Evolutionary conservation across 2,329 filamentous ascomycete species (phyloP).

Genomic region (Sporothrix brunneoviolacea): DNA sequence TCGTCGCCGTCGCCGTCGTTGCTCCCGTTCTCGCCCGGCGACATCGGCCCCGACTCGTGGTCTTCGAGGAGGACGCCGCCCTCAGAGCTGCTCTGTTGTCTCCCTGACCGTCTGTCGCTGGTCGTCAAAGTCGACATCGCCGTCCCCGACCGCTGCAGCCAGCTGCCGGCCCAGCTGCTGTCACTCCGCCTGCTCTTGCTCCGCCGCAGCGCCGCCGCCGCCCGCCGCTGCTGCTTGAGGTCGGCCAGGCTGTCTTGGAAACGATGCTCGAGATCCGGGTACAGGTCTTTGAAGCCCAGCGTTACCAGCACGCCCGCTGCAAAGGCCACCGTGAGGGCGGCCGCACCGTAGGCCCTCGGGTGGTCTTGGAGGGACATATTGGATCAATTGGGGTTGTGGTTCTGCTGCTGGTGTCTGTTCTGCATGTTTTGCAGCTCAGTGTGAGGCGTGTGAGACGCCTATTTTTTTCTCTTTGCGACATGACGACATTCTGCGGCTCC

Average conservation of each 20-base stretch:
- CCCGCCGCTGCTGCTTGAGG: neutral
- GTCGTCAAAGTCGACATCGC: conserved; percentile 15
- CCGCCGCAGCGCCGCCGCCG: conserved; percentile 2
- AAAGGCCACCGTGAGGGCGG: conserved; percentile 66
- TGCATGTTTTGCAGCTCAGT: neutral
- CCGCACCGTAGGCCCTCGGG: conserved; percentile 55
- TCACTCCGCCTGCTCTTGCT: conserved; percentile 7
- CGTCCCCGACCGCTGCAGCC: conserved; percentile 6
- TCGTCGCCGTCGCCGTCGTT: conserved; percentile 9
- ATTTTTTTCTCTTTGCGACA: neutral
- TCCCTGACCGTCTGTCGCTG: neutral
- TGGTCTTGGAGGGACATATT: conserved; percentile 56
- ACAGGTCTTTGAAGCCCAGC: conserved; percentile 71
- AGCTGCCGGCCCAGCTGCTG: neutral
- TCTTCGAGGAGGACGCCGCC: conserved; percentile 50
- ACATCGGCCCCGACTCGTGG: conserved; percentile 33
- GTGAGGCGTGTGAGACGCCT: too few species aligned
- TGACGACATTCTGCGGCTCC: conserved; percentile 9
- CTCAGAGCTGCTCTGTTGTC: conserved; percentile 24
- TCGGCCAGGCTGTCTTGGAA: conserved; percentile 36
- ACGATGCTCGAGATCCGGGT: conserved; percentile 63
- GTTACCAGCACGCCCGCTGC: conserved; percentile 69
- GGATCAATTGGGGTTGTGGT: neutral
- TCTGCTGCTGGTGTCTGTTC: conserved; percentile 5
- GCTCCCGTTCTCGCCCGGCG: conserved; percentile 22